Conservation (phyloP, 805 yeast species). For the Sugiyamaella valdiviana region DNA sequence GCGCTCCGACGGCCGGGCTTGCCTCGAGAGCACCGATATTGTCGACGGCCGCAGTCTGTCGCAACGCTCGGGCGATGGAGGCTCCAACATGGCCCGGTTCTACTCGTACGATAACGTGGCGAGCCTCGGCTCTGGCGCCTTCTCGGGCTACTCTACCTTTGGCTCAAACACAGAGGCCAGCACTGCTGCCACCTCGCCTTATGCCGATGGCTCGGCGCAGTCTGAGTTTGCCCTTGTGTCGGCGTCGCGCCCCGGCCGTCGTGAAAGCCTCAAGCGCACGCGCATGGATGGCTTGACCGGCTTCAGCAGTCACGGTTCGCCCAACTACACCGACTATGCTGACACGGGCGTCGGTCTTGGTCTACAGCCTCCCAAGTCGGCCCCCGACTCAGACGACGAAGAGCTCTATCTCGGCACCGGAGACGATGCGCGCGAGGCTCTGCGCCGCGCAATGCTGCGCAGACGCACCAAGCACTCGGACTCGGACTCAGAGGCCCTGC, state of each 20-base stretch:
- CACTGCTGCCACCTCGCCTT: not conserved
- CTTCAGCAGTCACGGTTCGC: not conserved
- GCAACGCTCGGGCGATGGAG: not conserved
- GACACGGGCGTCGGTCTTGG: not conserved
- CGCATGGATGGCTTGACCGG: not conserved
- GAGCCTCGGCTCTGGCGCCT: not conserved
- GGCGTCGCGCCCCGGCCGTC: not conserved
- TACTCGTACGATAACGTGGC: not conserved
- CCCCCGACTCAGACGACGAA: not conserved
- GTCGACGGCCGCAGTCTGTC: not conserved
- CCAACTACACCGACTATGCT: not conserved
- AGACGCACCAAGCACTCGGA: not conserved
- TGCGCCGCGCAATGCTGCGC: conserved; percentile 4
- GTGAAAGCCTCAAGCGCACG: not conserved
- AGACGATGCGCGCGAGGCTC: conserved; percentile 9
- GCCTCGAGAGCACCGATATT: not conserved
- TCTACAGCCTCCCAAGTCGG: not conserved
- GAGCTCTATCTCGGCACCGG: not conserved
- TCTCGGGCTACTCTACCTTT: not conserved
- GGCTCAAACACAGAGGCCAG: not conserved
- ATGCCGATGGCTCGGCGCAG: not conserved
- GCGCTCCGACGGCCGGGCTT: conserved; percentile 11
- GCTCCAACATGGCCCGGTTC: not conserved
- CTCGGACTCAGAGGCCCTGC: not conserved
- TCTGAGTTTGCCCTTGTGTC: not conserved